phyloP scores from a whole-genome alignment of 2,329 filamentous ascomycete genomes.

The Zymoseptoria pseudotritici region DNA sequence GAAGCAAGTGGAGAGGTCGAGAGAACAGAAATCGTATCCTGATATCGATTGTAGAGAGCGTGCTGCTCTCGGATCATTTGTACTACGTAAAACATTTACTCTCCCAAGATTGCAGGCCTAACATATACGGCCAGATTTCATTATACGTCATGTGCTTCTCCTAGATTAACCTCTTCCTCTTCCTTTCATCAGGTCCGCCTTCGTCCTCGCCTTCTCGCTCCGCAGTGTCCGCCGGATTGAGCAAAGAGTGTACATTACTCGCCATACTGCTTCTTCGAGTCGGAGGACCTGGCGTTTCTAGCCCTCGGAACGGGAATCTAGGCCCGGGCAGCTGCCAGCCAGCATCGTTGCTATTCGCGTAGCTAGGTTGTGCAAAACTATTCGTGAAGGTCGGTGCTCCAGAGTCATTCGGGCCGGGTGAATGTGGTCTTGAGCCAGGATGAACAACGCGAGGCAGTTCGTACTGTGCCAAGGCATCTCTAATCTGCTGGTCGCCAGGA shows the following conservation, averaged over 20 bases:
- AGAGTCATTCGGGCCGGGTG: constrained; percentile 40
- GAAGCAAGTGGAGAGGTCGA: not conserved
- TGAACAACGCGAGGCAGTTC: constrained; percentile 51
- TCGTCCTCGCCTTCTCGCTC: constrained; percentile 60
- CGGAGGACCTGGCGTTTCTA: constrained; percentile 51
- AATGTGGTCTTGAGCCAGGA: constrained; percentile 26
- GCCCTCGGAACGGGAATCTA: constrained; percentile 40
- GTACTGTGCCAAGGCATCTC: constrained; percentile 57
- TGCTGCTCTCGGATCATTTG: not conserved
- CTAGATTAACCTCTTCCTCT: constrained; percentile 47
- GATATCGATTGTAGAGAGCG: not conserved
- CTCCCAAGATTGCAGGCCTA: not conserved
- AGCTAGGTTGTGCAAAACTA: constrained; percentile 43
- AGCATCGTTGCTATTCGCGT: constrained; percentile 46
- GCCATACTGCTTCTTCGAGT: constrained; percentile 64
- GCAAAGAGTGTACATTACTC: constrained; percentile 58
- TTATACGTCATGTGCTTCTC: not conserved
- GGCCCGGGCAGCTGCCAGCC: constrained; percentile 50
- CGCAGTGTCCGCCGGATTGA: constrained; percentile 62
- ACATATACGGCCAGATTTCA: not conserved
- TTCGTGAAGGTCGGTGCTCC: constrained; percentile 37
- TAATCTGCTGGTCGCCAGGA: constrained; percentile 54
- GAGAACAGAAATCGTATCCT: not conserved
- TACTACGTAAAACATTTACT: not conserved
- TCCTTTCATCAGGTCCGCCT: constrained; percentile 51